Evolutionary conservation across 75 land plant genomes (phyloP).

Genomic region (Picea glauca): DNA sequence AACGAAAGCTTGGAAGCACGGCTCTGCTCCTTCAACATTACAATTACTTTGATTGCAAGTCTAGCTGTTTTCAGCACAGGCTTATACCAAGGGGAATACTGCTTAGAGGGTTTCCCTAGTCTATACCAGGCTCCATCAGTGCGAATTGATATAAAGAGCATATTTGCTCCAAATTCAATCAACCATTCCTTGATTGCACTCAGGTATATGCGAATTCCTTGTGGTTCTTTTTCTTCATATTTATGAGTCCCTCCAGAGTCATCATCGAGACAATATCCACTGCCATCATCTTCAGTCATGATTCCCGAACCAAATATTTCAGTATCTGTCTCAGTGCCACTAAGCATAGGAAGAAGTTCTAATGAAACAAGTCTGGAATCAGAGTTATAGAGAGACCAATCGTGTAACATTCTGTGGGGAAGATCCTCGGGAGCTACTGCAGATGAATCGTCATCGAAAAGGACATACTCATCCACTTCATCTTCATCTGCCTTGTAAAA

Average conservation of each 20-base stretch:
- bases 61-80: conserved; percentile 86
- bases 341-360: conserved; percentile 90
- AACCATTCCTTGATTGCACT: conserved; percentile 98
- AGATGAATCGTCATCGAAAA: conserved; percentile 54
- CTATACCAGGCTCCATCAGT: conserved; percentile 90
- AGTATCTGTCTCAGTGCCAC: conserved; percentile 80
- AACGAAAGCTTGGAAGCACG: conserved; percentile 82
- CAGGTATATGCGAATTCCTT: conserved; percentile 78
- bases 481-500: conserved; percentile 62
- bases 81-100: conserved; percentile 86
- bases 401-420: conserved; percentile 71
- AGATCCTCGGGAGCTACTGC: conserved; percentile 43
- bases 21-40: conserved; percentile 73
- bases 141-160: conserved; percentile 75
- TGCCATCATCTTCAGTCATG: conserved; percentile 91
- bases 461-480: conserved; percentile 83
- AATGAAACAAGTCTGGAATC: conserved; percentile 83
- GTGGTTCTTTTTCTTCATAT: conserved; percentile 16
- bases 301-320: conserved; percentile 87
- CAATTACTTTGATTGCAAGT: conserved; percentile 75
- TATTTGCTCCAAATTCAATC: conserved; percentile 89
- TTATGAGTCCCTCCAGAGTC: conserved; percentile 22
- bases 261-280: conserved; percentile 58
- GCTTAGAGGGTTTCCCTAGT: conserved; percentile 90
- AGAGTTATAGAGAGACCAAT: conserved; percentile 95